A percentile compares a stretch with the other conserved stretches of the same genome.
Evolutionary conservation across 1,139 yeast genomes (phyloP).

Genomic region (Pneumocystis murina): DNA sequence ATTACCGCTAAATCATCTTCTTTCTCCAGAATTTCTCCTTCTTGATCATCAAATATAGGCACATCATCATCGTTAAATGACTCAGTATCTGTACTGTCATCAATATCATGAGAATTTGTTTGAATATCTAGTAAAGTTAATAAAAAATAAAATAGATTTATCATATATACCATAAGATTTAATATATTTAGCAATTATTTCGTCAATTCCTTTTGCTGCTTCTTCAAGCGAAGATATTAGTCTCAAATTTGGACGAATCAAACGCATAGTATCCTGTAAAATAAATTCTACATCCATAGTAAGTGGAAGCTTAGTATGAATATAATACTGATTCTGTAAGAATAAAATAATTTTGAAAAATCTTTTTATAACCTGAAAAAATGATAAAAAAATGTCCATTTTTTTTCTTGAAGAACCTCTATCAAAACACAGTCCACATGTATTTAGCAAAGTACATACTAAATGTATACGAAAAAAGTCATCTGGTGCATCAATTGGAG

Average conservation of each 20-base stretch:
- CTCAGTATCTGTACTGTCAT: constrained; percentile 15
- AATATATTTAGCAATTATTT: constrained; percentile 3
- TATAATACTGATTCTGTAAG: constrained; percentile 32
- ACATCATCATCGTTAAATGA: constrained; percentile 18
- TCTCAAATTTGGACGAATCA: neutral
- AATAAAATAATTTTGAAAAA: neutral
- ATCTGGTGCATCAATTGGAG: constrained; percentile 43
- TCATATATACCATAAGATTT: neutral
- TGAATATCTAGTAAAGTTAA: constrained; percentile 5
- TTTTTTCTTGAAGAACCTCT: constrained; percentile 20
- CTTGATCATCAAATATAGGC: constrained; percentile 18
- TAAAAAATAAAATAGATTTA: constrained; percentile 10
- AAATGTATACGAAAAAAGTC: constrained; percentile 62
- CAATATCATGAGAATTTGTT: constrained; percentile 14
- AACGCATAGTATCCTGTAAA: constrained; percentile 20
- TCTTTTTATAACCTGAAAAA: constrained; percentile 34
- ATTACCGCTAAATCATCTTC: constrained; percentile 19
- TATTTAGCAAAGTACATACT: constrained; percentile 29
- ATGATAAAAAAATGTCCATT: constrained; percentile 37
- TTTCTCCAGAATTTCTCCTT: constrained; percentile 19
- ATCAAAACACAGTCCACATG: constrained; percentile 17
- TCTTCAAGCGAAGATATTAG: constrained; percentile 12
- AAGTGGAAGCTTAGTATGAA: constrained; percentile 48
- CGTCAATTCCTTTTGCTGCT: constrained; percentile 14
- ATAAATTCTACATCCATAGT: constrained; percentile 51